Evolutionary conservation across 2,329 filamentous ascomycete species (phyloP), one percentile per base, ranked within the genome.

Genomic region (Fusarium ambrosium): DNA sequence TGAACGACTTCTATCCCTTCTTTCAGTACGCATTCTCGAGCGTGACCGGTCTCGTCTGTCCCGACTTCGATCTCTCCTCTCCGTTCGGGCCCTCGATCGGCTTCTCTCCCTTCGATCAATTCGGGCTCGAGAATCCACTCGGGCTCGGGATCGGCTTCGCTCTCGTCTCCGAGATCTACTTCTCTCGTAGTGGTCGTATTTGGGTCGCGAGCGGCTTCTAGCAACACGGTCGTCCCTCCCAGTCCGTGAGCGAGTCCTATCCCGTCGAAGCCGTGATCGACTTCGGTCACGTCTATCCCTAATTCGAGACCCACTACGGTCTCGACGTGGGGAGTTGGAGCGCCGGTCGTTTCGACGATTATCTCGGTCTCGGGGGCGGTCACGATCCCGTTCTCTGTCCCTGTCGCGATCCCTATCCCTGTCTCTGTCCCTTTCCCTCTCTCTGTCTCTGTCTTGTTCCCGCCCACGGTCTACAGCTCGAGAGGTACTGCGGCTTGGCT

Each of bases 221-320:
- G 82, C 80, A 16, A 72, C 71, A 13, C 79, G 77, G 20, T 80
- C 79, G 62, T 84, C 81, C 70, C 80, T 78, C 18, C 80, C 78
- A 24, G 79, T 73, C 55, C 82, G 81, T n/a, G 86, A 86, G 18
- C 84, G 84, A 27, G 79, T 83, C 75, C 84, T 83, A 18, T 85
- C 85, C 55, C 82, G 81, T 65, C 81, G 80, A 13, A 81, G 68
- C 61, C 77, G 79, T 6, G 83, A 82, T 61, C 81, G 82, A 66
- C 83, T 84, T 64, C 80, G 78, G 9, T 84, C 82, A n/a, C 82
- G 81, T 66, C 81, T 79, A 14, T 81, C 78, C 43, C 78, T 78
- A 20, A 80, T 67, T 24, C 80, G 82, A 18, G 82, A 82, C 2
- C 80, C 77, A 70, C 81, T 82, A 32, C 78, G 79, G 3, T 83